These are phyloP conservation scores for Leucosporidium creatinivorum DNA, from an alignment of 768 basidiomycete genomes.

Conservation along the genomic window DNA sequence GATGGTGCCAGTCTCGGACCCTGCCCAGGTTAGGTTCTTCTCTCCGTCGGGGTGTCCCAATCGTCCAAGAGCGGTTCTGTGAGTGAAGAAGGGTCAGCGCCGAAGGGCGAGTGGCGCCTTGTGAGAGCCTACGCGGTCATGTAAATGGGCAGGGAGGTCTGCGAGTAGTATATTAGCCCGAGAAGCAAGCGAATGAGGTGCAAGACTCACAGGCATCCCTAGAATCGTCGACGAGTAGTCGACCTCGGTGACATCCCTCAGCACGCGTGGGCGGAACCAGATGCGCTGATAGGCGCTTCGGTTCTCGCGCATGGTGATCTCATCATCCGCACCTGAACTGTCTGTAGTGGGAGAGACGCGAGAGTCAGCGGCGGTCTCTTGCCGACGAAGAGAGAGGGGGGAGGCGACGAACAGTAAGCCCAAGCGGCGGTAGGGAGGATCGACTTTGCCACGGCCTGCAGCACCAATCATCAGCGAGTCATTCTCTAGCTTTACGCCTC, in stretches of 20 bases:
- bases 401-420: constrained; percentile 65
- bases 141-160: constrained; percentile 56
- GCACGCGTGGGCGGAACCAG: constrained; percentile 77
- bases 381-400: too few species aligned
- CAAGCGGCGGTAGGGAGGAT: constrained; percentile 59
- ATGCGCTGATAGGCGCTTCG: constrained; percentile 85
- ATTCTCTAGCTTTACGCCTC: not conserved
- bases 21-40: constrained; percentile 79
- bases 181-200: too few species aligned
- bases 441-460: constrained; percentile 61
- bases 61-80: constrained; percentile 56
- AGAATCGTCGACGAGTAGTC: constrained; percentile 60
- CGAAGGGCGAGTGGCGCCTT: not conserved
- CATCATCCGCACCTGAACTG: too few species aligned
- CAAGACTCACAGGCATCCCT: constrained; percentile 49
- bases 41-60: constrained; percentile 95
- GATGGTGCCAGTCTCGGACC: constrained; percentile 66
- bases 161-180: too few species aligned
- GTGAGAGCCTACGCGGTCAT: constrained; percentile 54
- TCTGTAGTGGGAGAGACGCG: too few species aligned
- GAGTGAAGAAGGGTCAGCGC: constrained; percentile 34
- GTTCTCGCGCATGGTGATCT: constrained; percentile 21
- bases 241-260: constrained; percentile 76
- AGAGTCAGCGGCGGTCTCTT: too few species aligned
- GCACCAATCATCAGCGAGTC: not conserved